These are phyloP conservation scores for Paratrypanosoma confusum DNA, from an alignment of 208 protist species.

Conservation along the genomic window DNA sequence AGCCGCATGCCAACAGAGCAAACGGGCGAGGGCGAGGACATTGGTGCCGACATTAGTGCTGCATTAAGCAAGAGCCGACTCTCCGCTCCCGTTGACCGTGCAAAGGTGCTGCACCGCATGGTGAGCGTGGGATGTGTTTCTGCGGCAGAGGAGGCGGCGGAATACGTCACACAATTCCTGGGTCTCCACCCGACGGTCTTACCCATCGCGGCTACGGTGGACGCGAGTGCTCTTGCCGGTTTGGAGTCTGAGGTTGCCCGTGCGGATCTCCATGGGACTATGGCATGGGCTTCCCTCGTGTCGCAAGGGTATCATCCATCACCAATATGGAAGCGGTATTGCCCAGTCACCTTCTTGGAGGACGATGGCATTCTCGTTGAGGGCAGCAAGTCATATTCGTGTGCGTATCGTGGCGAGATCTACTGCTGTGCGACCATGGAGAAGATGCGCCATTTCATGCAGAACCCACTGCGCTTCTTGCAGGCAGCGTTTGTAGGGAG, in stretches of 20 bases:
- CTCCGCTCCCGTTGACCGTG: conserved; percentile 7
- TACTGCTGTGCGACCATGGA: conserved; percentile 47
- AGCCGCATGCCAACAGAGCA: no score
- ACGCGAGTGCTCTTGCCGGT: conserved; percentile 5
- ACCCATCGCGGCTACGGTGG: conserved; percentile 7
- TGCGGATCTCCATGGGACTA: conserved; percentile 12
- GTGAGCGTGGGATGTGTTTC: conserved; percentile 22
- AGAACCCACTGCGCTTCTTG: conserved; percentile 49
- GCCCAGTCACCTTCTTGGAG: conserved; percentile 66
- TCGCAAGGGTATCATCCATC: conserved; percentile 18
- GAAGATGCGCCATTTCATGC: conserved; percentile 47
- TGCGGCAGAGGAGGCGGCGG: conserved; percentile 17
- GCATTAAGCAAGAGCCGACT: no score
- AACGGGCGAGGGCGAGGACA: no score
- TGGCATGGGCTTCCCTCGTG: conserved; percentile 26
- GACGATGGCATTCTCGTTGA: conserved; percentile 64
- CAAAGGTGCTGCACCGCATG: conserved; percentile 9
- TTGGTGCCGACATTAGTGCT: no score
- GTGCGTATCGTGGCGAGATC: conserved; percentile 39
- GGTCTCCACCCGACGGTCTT: conserved; percentile 13
- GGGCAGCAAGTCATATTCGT: conserved; percentile 46
- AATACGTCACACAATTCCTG: conserved; percentile 5
- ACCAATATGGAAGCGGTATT: conserved; percentile 61
- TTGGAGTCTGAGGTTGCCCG: conserved; percentile 8
- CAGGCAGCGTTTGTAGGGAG: conserved; percentile 11